Evolutionary conservation across 2,329 filamentous ascomycete genomes (phyloP), one percentile per base, ranked within the genome.

Genomic region (Exophiala oligosperma): DNA sequence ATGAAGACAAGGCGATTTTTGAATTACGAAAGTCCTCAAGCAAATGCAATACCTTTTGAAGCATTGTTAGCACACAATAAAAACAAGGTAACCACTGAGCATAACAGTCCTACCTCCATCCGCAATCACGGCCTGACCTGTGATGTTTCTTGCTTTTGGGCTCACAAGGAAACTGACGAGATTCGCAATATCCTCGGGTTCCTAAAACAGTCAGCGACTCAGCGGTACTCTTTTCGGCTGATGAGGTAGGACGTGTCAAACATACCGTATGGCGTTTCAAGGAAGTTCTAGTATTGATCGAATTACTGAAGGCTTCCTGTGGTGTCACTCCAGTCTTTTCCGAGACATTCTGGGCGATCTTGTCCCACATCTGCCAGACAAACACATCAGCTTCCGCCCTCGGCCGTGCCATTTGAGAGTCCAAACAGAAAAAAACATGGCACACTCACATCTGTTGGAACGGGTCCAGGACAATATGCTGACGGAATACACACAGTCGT

Each of bases 391-490:
- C 17, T 17, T 17, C 17, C 17, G 17, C 17, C 17, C 17, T 17
- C 17, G 17, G 17, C 17, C 17, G 17, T 17, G 17, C 17, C 17
- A 17, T 17, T 17, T 17, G 17, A 17, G 17, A 17, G 17, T 17
- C 17, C 17, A 17, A 17, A 17, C 17, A 17, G 17, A 17, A 17
- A 17, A 17, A 17, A 17, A 17, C 17, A 17, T 17, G 28, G 44
- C 4, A 2, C 17, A 9, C 51, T n/a, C 38, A 53, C 51, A 8
- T 76, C 74, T 0, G 84, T 88, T 0, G 80, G 83, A 0, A 89
- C 84, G 47, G 89, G 86, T 0, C 86, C 86, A 0, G 86, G 86
- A 0, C 83, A 85, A 65, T 88, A 88, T 0, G 81, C 79, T 58
- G 29, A 2, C 38, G 17, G 17, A 17, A 14, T 21, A 17, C 4